phyloP scores from a whole-genome alignment of 139 green algal genomes.

The Pleodorina starrii region DNA sequence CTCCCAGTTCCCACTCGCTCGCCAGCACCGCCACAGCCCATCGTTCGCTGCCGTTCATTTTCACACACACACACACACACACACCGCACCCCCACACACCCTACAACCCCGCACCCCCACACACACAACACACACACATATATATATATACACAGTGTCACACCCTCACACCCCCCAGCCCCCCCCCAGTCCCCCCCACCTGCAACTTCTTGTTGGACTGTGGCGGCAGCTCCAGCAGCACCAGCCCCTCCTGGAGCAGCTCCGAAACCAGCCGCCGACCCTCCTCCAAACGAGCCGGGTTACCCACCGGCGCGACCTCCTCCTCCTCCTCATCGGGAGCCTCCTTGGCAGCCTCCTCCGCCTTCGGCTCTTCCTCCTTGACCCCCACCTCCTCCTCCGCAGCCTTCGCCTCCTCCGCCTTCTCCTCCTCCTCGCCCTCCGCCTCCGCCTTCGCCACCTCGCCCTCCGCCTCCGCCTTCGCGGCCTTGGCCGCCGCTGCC shows the following conservation, averaged over 20 bases:
- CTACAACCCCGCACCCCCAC: too few relatives aligned
- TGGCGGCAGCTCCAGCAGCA: conserved; percentile 57
- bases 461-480: background rate
- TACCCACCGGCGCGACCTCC: background rate
- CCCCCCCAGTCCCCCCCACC: too few relatives aligned
- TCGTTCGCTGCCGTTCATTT: too few relatives aligned
- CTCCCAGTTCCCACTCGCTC: too few relatives aligned
- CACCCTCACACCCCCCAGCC: too few relatives aligned
- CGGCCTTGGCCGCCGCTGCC: background rate
- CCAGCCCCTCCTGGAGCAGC: conserved; percentile 53
- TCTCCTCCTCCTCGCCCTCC: background rate
- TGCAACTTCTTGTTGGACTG: conserved; percentile 35
- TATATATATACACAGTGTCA: too few relatives aligned
- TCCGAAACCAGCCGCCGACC: conserved; percentile 15
- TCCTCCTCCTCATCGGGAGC: background rate
- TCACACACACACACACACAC: too few relatives aligned
- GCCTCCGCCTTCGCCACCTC: background rate
- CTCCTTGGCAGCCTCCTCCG: too few relatives aligned
- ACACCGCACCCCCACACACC: too few relatives aligned
- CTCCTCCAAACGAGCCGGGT: conserved; percentile 7
- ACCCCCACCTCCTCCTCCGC: background rate
- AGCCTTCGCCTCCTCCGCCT: background rate
- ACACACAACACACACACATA: too few relatives aligned
- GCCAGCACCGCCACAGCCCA: too few relatives aligned
- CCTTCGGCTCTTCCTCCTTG: background rate